phyloP scores from a whole-genome alignment of 768 basidiomycete species.

The Mycena vulgaris region DNA sequence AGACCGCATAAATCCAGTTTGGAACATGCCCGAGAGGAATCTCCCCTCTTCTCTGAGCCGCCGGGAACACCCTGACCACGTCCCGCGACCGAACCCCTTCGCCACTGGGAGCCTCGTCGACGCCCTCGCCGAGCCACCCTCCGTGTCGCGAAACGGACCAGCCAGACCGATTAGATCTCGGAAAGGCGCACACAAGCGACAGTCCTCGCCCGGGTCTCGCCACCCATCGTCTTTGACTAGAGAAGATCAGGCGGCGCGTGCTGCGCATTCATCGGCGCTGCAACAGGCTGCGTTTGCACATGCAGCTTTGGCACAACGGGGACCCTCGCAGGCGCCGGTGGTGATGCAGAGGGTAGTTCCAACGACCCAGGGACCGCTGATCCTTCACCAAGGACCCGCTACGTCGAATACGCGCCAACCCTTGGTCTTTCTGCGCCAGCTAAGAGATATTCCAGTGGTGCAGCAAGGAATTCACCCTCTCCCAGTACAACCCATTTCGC shows the following conservation, averaged over 20 bases:
- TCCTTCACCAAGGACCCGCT: no score
- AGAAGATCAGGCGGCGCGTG: constrained; percentile 5
- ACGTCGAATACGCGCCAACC: background rate
- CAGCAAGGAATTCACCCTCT: background rate
- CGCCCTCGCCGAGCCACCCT: constrained; percentile 15
- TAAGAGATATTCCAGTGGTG: background rate
- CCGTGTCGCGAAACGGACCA: background rate
- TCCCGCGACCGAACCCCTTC: constrained; percentile 1
- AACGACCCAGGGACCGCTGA: no score
- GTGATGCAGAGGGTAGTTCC: background rate
- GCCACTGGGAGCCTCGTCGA: constrained; percentile 20
- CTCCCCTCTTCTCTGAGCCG: constrained; percentile 4
- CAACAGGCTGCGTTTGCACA: constrained; percentile 2
- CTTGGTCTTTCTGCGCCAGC: background rate
- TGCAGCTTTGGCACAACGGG: constrained; percentile 4
- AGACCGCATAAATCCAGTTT: background rate
- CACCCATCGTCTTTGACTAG: constrained; percentile 7
- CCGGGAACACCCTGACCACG: background rate
- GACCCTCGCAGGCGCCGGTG: background rate
- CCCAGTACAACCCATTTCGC: background rate
- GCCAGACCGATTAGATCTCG: constrained; percentile 8
- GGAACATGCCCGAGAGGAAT: background rate
- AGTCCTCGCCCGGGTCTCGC: constrained; percentile 1
- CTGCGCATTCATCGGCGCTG: constrained; percentile 1
- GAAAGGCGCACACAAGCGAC: background rate